Evolutionary conservation across 108 stramenopile species (phyloP).

Genomic region (Nitzschia sp.): DNA sequence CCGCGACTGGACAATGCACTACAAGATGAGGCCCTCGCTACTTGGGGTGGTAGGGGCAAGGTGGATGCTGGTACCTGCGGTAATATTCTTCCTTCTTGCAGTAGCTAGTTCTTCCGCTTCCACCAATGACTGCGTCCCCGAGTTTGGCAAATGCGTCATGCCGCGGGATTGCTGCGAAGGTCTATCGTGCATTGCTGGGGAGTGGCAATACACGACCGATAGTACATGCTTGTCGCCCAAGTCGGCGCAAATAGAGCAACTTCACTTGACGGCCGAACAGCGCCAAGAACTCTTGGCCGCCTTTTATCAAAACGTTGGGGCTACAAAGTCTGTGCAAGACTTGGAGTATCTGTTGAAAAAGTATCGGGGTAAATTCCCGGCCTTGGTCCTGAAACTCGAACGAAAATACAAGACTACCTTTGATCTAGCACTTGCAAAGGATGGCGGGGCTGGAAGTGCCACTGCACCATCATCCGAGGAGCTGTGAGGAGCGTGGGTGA

Average conservation of each 20-base stretch:
- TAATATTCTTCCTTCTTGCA: too few relatives aligned
- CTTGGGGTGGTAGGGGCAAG: too few relatives aligned
- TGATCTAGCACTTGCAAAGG: neutral
- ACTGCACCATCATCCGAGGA: too few relatives aligned
- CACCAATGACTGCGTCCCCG: neutral
- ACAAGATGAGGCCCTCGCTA: too few relatives aligned
- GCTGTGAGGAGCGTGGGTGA: too few relatives aligned
- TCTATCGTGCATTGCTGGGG: neutral
- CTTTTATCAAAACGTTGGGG: neutral
- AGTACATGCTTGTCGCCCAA: constrained; percentile 11
- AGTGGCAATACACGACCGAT: constrained; percentile 5
- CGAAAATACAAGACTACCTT: neutral
- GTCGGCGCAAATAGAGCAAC: neutral
- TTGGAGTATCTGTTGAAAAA: neutral
- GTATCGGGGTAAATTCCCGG: neutral
- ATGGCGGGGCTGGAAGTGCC: too few relatives aligned
- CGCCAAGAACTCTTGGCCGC: neutral
- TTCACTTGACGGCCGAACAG: neutral
- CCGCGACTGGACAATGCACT: too few relatives aligned
- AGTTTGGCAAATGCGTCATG: neutral
- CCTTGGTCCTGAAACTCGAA: neutral
- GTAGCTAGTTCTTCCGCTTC: too few relatives aligned
- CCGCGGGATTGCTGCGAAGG: constrained; percentile 1
- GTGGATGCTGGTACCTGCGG: too few relatives aligned
- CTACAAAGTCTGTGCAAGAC: neutral